phyloP scores from a whole-genome alignment of 2,329 filamentous ascomycete genomes.

The Fusarium papillatum region DNA sequence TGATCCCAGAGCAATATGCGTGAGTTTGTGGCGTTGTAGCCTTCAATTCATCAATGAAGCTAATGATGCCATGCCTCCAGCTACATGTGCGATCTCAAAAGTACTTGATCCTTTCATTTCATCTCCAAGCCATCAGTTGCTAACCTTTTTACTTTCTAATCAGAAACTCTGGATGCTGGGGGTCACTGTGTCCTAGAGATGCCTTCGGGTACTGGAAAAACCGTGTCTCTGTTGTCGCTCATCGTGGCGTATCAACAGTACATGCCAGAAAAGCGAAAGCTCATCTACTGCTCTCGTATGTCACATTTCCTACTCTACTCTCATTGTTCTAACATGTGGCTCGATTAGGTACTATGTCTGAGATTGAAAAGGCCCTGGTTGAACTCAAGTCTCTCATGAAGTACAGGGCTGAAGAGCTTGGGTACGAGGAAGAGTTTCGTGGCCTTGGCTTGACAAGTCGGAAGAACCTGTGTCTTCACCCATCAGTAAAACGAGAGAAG shows the following conservation, averaged over 20 bases:
- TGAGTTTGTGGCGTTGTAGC: conserved; percentile 44
- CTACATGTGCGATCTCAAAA: conserved; percentile 71
- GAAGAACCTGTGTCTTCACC: conserved; percentile 97
- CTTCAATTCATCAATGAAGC: background rate
- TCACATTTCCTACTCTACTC: conserved; percentile 1
- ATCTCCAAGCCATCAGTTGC: background rate
- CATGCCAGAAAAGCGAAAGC: conserved; percentile 92
- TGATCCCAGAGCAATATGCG: conserved; percentile 66
- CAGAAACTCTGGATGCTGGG: conserved; percentile 87
- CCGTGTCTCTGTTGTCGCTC: conserved; percentile 92
- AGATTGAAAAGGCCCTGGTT: conserved; percentile 97
- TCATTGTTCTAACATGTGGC: conserved; percentile 10
- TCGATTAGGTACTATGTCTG: conserved; percentile 87
- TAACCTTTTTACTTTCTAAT: conserved; percentile 3
- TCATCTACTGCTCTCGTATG: conserved; percentile 96
- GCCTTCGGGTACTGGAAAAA: conserved; percentile 99
- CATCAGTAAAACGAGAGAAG: conserved; percentile 96
- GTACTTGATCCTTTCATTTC: conserved; percentile 46
- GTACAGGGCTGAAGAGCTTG: conserved; percentile 91
- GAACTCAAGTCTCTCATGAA: conserved; percentile 96
- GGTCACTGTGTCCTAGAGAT: conserved; percentile 98
- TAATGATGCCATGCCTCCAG: conserved; percentile 45
- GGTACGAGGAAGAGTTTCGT: conserved; percentile 91
- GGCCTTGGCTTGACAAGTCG: conserved; percentile 94
- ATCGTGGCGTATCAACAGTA: conserved; percentile 98